Evolutionary conservation across 2,329 filamentous ascomycete genomes (phyloP).

Genomic region (Fusarium robinianum): DNA sequence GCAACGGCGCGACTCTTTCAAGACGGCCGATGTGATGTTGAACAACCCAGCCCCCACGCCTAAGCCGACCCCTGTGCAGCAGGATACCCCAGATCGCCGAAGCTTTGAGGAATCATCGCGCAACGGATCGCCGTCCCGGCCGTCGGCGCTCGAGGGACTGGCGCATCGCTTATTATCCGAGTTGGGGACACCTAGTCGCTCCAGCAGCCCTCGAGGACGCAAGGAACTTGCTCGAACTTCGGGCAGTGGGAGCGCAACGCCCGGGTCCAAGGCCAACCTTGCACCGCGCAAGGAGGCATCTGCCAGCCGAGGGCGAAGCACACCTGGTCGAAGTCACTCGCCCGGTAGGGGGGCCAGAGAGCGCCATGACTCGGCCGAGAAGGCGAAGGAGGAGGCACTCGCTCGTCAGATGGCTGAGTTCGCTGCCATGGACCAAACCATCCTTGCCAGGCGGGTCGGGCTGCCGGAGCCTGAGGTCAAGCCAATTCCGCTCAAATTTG

Average conservation of each 20-base stretch:
- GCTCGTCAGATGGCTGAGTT: constrained; percentile 62
- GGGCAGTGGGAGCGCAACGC: constrained; percentile 41
- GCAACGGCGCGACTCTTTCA: constrained; percentile 66
- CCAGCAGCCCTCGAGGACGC: constrained; percentile 54
- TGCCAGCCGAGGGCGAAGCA: constrained; percentile 41
- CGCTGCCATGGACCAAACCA: constrained; percentile 66
- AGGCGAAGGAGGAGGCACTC: constrained; percentile 42
- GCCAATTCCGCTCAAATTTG: constrained; percentile 54
- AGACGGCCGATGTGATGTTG: constrained; percentile 58
- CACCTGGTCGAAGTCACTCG: constrained; percentile 48
- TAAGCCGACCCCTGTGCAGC: constrained; percentile 39
- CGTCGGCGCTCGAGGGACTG: constrained; percentile 62
- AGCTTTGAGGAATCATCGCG: constrained; percentile 51
- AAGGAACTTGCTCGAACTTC: constrained; percentile 48
- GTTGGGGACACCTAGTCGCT: constrained; percentile 57
- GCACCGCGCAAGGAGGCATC: constrained; percentile 51
- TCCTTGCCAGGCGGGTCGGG: constrained; percentile 59
- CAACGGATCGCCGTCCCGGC: constrained; percentile 56
- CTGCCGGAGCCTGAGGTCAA: constrained; percentile 49
- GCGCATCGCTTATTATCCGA: constrained; percentile 67
- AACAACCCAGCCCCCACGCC: constrained; percentile 40
- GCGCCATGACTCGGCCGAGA: constrained; percentile 33
- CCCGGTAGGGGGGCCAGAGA: constrained; percentile 43
- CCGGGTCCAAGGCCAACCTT: constrained; percentile 40
- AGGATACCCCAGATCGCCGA: constrained; percentile 47